Conservation (phyloP, 2,329 filamentous ascomycete species). For the Juglanconis oblonga region DNA sequence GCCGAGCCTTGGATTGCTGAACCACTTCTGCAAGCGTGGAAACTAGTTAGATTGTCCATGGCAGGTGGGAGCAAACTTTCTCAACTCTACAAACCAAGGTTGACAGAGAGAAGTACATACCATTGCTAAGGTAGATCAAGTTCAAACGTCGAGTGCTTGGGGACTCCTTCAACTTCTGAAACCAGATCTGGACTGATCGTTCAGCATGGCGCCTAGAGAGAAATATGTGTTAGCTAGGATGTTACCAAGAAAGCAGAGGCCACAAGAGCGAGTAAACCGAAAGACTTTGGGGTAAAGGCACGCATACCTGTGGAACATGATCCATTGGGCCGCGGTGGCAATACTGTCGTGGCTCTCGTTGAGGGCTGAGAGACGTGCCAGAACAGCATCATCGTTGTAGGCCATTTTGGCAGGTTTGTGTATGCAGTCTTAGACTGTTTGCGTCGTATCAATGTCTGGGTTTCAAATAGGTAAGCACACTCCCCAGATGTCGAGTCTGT, state of each 20-base stretch:
- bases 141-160: constrained; percentile 82
- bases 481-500: not conserved
- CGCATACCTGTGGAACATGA: constrained; percentile 92
- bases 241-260: not conserved
- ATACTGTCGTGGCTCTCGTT: constrained; percentile 99
- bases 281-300: not conserved
- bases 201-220: constrained; percentile 78
- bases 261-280: constrained; percentile 1
- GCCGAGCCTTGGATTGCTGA: constrained; percentile 90
- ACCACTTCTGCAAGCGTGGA: constrained; percentile 68
- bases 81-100: not conserved
- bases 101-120: constrained; percentile 44
- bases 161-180: constrained; percentile 84
- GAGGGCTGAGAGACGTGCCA: constrained; percentile 89
- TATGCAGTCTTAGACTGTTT: not conserved
- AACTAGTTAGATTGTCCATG: not conserved
- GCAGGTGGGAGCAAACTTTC: no score
- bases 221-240: not conserved
- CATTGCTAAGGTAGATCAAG: constrained; percentile 91
- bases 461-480: not conserved
- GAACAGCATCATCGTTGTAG: constrained; percentile 92
- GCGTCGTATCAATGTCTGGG: not conserved
- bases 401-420: constrained; percentile 60
- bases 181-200: constrained; percentile 86
- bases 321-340: constrained; percentile 95